Conservation (phyloP, 225 moss, liverwort and hornwort species). For the Takakia lepidozioides region DNA sequence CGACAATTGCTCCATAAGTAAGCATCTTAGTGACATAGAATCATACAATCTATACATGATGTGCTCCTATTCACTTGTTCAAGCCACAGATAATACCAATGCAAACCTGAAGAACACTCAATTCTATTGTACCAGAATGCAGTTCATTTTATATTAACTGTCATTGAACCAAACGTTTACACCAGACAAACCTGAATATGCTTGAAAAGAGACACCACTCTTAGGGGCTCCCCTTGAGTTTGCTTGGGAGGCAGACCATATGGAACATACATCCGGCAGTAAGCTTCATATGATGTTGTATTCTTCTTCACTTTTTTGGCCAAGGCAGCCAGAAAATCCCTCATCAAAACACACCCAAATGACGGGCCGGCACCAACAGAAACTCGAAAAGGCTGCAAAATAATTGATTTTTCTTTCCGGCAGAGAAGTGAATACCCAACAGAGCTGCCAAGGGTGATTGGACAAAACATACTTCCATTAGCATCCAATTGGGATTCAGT, state of each 20-base stretch:
- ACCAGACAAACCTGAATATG: slow-evolving; percentile 45
- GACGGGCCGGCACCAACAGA: slow-evolving; percentile 34
- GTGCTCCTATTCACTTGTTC: too few relatives aligned
- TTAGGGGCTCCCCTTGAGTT: slow-evolving; percentile 26
- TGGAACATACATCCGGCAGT: slow-evolving; percentile 55
- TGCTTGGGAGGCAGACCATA: slow-evolving; percentile 30
- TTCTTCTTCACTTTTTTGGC: slow-evolving; percentile 40
- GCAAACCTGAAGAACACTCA: too few relatives aligned
- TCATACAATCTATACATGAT: too few relatives aligned
- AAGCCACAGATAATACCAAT: too few relatives aligned
- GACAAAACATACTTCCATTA: too few relatives aligned
- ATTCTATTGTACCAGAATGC: too few relatives aligned
- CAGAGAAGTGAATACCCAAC: slow-evolving; percentile 63
- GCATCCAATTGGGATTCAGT: too few relatives aligned
- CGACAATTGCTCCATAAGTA: too few relatives aligned
- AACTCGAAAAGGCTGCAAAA: slow-evolving; percentile 37
- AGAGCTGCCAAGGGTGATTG: too few relatives aligned
- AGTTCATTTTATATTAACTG: too few relatives aligned
- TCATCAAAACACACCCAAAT: slow-evolving; percentile 45
- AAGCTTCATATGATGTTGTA: slow-evolving; percentile 42
- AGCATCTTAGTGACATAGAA: too few relatives aligned
- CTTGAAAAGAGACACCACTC: slow-evolving; percentile 47
- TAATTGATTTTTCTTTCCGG: slow-evolving; percentile 45
- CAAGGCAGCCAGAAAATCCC: slow-evolving; percentile 41
- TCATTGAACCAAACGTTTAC: too few relatives aligned